These are phyloP conservation scores for Eimeria praecox DNA, from an alignment of 169 alveolate species.

Conservation along the genomic window DNA sequence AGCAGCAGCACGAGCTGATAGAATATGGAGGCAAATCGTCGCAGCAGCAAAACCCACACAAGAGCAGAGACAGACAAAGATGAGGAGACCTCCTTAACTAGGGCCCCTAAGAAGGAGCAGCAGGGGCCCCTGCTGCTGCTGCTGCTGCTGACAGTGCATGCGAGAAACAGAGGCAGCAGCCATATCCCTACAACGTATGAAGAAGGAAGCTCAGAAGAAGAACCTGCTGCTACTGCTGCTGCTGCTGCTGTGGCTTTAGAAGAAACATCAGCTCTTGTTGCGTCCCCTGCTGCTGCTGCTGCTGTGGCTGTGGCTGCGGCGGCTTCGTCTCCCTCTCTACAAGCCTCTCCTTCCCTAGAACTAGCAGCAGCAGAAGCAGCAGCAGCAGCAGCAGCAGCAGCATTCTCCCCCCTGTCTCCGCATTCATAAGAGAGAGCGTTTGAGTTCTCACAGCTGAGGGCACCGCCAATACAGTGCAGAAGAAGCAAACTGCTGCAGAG, in stretches of 20 bases:
- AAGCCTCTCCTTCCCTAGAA: no score
- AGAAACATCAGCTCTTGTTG: no score
- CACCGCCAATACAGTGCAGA: background rate
- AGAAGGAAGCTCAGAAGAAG: background rate
- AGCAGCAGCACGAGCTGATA: background rate
- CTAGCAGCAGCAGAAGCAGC: no score
- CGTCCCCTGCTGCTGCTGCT: no score
- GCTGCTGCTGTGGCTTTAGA: no score
- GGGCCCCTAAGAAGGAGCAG: background rate
- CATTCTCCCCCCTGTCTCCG: background rate
- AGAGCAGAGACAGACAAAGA: background rate
- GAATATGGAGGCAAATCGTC: background rate
- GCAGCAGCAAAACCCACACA: background rate
- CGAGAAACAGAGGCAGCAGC: background rate
- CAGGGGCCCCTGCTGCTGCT: background rate
- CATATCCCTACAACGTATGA: background rate
- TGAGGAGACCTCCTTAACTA: background rate
- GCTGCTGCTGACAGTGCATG: background rate
- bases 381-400: background rate
- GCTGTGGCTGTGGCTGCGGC: no score
- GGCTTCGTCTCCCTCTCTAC: no score
- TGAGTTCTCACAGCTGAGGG: background rate
- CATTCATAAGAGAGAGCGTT: background rate
- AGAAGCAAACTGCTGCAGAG: background rate
- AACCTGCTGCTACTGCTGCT: no score